Evolutionary conservation across 345 rosid species (phyloP), one percentile per base, ranked within the genome.

Genomic region (Aethionema arabicum): DNA sequence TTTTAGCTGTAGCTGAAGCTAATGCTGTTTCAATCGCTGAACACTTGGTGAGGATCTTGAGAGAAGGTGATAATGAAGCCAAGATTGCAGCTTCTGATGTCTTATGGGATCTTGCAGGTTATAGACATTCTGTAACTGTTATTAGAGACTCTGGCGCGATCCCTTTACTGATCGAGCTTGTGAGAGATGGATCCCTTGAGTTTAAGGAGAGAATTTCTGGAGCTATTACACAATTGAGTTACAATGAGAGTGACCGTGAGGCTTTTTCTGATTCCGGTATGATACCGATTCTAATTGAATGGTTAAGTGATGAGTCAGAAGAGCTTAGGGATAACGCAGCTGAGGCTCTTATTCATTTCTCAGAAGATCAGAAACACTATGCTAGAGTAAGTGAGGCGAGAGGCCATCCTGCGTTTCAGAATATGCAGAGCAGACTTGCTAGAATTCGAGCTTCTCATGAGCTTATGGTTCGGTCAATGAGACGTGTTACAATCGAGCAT

Each of bases 131-230:
- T 13, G 72, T 74, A 16, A 61, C 84, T 8, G 66, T 80, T 50
- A 72, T 81, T 33, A 66, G 81, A 70, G 82, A 74, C 71, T 80
- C 83, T 0, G 88, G 88, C 2, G 88, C 79, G 8, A 79, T 85
- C 63, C 84, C 80, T 4, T 51, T 74, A 48, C 56, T 85, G 10
- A 67, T 85, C 11, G 66, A 62, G 72, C 79, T 82, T 72, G 39
- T 85, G 65, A 60, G 78, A 35, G 72, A 56, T 56, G 82, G 70
- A 40, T 74, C 61, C 12, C 56, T 52, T 35, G 84, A 82, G 21
- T 72, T 76, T 35, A 79, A 66, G 73, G 86, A 78, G 65, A 80
- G 65, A 53, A 80, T 74, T 0, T 72, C 81, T 4, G 77, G 82
- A 37, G 81, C 81, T 63, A 61, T 83, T 57, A 65, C 86, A 46